Conservation (phyloP, 495 filamentous ascomycete genomes). For the Penicillium chermesinum region DNA sequence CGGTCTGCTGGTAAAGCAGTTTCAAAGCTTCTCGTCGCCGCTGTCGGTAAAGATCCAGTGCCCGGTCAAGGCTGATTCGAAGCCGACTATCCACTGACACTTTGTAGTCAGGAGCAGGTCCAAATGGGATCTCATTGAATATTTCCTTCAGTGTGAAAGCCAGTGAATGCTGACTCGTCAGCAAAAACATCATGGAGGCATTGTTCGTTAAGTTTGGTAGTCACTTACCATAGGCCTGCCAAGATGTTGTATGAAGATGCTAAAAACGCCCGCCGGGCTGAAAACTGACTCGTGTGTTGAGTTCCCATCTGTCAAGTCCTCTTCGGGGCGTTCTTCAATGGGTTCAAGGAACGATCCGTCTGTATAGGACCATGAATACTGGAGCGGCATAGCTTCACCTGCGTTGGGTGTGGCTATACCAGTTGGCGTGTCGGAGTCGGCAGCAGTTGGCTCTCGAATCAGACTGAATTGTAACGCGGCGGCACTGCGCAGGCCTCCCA, state of each 20-base stretch:
- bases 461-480: conserved; percentile 84
- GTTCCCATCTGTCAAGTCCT: conserved; percentile 38
- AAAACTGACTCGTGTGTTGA: conserved; percentile 18
- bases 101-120: conserved; percentile 52
- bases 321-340: conserved; percentile 64
- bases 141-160: conserved; percentile 85
- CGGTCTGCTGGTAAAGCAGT: conserved; percentile 70
- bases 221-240: conserved; percentile 78
- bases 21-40: conserved; percentile 71
- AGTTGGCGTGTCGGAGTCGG: conserved; percentile 12
- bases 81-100: conserved; percentile 77
- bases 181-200: conserved; percentile 13
- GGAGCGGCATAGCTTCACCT: conserved; percentile 17
- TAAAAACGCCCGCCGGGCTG: conserved; percentile 75
- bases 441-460: conserved; percentile 53
- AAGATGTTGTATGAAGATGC: conserved; percentile 76
- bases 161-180: conserved; percentile 61
- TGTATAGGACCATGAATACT: conserved; percentile 32
- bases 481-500: conserved; percentile 87
- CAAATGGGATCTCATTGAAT: conserved; percentile 81
- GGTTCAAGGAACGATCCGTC: conserved; percentile 49
- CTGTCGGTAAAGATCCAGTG: conserved; percentile 68
- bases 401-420: conserved; percentile 7
- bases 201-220: background rate
- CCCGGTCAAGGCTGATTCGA: conserved; percentile 67